Percentiles rank a stretch among this genome's conserved stretches.
These are phyloP conservation scores for Fusarium camptoceras DNA, from an alignment of 2,329 filamentous ascomycete genomes.

Conservation along the genomic window DNA sequence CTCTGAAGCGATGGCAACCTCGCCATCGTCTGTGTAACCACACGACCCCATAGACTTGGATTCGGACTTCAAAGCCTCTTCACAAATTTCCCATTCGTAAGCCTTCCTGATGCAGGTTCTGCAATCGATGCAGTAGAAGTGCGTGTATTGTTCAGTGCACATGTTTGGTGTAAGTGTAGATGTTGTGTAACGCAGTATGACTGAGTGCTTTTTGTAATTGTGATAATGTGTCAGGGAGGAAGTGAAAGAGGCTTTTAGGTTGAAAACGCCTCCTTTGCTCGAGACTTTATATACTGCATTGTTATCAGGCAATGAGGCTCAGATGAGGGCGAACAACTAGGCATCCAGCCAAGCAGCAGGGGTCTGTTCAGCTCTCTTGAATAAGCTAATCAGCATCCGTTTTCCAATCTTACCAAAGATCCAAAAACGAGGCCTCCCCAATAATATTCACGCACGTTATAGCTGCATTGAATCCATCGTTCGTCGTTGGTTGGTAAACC, in stretches of 20 bases:
- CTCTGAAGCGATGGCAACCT: conserved; percentile 9
- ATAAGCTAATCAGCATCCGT: background rate
- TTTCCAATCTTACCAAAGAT: background rate
- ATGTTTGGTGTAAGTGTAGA: background rate
- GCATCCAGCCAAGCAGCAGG: conserved; percentile 8
- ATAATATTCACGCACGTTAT: conserved; percentile 2
- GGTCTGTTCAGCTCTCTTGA: conserved; percentile 2
- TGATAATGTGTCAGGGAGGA: background rate
- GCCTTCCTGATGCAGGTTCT: conserved; percentile 8
- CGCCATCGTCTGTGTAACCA: conserved; percentile 9
- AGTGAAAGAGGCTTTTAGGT: background rate
- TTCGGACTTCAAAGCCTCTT: background rate
- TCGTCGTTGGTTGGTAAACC: background rate
- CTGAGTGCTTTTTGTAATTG: background rate
- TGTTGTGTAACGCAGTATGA: background rate
- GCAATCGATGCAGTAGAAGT: conserved; percentile 23
- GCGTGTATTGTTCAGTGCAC: conserved; percentile 20
- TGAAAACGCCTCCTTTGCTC: background rate
- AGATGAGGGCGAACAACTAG: background rate
- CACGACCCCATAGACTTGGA: conserved; percentile 23
- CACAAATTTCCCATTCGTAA: conserved; percentile 16
- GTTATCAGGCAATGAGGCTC: background rate
- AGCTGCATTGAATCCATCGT: background rate
- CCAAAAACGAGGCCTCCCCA: conserved; percentile 23
- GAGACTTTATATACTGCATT: background rate